phyloP scores from a whole-genome alignment of 1,284 basidiomycete genomes.

The Erythrobasidium hasegawianum region DNA sequence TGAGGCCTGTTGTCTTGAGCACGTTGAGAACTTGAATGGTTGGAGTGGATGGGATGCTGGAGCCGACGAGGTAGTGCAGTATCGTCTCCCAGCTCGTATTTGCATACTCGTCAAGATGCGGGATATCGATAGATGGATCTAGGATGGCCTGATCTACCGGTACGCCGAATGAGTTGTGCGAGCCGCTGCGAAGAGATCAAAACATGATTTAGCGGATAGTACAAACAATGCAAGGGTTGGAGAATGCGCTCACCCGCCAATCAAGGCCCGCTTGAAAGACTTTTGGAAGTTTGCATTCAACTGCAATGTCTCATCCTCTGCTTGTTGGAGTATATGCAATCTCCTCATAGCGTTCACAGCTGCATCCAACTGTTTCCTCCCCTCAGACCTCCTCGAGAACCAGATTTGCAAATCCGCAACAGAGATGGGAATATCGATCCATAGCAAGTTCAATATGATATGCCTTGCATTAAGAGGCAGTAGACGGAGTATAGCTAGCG shows the following conservation, averaged over 20 bases:
- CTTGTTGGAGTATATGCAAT: slow-evolving; percentile 63
- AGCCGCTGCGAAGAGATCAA: too few species aligned
- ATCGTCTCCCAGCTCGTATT: slow-evolving; percentile 97
- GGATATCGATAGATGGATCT: slow-evolving; percentile 37
- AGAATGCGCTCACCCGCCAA: slow-evolving; percentile 59
- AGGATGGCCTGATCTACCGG: slow-evolving; percentile 62
- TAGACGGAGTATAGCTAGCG: slow-evolving; percentile 87
- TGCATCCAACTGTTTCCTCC: slow-evolving; percentile 67
- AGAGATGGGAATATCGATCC: slow-evolving; percentile 75
- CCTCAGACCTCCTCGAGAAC: slow-evolving; percentile 64
- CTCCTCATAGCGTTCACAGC: slow-evolving; percentile 64
- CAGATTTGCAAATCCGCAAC: slow-evolving; percentile 68
- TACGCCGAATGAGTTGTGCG: slow-evolving; percentile 85
- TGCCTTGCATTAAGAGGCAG: slow-evolving; percentile 82
- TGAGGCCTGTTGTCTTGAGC: slow-evolving; percentile 78
- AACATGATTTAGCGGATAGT: too few species aligned
- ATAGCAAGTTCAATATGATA: slow-evolving; percentile 84
- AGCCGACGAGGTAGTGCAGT: slow-evolving; percentile 91
- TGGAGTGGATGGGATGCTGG: slow-evolving; percentile 62
- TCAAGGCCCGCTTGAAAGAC: slow-evolving; percentile 59
- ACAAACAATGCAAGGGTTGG: neutral
- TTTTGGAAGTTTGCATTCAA: slow-evolving; percentile 77
- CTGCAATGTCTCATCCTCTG: neutral
- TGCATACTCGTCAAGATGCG: slow-evolving; percentile 66
- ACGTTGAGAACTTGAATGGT: slow-evolving; percentile 78